phyloP scores from a whole-genome alignment of 768 basidiomycete genomes.

The Boletus sensibilis region DNA sequence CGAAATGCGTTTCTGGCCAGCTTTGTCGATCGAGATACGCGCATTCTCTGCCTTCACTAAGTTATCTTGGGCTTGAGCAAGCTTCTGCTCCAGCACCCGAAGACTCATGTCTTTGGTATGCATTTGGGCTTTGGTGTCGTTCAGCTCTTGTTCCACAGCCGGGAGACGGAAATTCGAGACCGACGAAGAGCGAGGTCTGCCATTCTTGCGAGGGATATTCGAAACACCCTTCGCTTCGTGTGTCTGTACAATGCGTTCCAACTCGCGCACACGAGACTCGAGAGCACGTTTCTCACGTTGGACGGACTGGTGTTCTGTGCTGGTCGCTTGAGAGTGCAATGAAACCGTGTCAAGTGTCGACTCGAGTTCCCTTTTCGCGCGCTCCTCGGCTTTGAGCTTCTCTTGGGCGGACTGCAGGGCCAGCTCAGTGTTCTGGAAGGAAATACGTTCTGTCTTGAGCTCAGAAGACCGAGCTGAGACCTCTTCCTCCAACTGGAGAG shows the following conservation, averaged over 20 bases:
- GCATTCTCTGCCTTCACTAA: conserved; percentile 58
- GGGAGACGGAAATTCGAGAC: conserved; percentile 49
- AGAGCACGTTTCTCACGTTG: conserved; percentile 58
- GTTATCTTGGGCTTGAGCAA: conserved; percentile 48
- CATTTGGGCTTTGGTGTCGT: conserved; percentile 44
- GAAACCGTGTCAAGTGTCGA: conserved; percentile 55
- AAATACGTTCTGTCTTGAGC: conserved; percentile 52
- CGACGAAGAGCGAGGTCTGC: conserved; percentile 59
- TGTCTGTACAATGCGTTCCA: conserved; percentile 45
- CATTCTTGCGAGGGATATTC: conserved; percentile 34
- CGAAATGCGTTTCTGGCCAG: conserved; percentile 42
- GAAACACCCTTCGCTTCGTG: conserved; percentile 33
- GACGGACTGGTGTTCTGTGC: conserved; percentile 42
- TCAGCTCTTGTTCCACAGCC: conserved; percentile 56
- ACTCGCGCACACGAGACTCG: conserved; percentile 57
- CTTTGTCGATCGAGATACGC: conserved; percentile 52
- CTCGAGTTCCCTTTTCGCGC: conserved; percentile 54
- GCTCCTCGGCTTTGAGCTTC: conserved; percentile 50
- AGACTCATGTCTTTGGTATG: conserved; percentile 47
- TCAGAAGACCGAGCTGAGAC: conserved; percentile 52
- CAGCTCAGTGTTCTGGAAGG: conserved; percentile 50
- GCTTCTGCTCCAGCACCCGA: conserved; percentile 43
- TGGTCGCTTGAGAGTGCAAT: conserved; percentile 48
- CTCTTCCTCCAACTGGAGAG: conserved; percentile 52
- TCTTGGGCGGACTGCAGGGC: conserved; percentile 49